These are phyloP conservation scores for Silene coronaria DNA, from an alignment of 179 eudicot species.

Conservation along the genomic window DNA sequence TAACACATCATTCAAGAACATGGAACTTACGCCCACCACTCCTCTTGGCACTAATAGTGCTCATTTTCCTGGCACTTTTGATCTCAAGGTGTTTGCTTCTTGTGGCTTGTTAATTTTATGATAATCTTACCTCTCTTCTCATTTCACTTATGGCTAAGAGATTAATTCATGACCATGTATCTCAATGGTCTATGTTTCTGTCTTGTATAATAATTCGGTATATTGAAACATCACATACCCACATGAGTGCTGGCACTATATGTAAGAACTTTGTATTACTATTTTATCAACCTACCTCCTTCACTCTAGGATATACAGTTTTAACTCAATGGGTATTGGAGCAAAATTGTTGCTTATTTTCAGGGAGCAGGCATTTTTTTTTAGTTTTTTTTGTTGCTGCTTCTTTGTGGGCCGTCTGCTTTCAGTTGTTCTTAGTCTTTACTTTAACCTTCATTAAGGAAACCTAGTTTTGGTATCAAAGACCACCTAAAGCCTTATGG, in stretches of 20 bases:
- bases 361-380: not conserved
- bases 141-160: not conserved
- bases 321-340: not conserved
- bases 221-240: not conserved
- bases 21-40: constrained; percentile 64
- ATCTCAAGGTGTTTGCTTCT: constrained; percentile 70
- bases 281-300: not conserved
- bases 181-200: not conserved
- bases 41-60: constrained; percentile 35
- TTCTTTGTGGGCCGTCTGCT: not conserved
- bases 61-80: constrained; percentile 37
- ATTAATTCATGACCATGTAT: not conserved
- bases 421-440: not conserved
- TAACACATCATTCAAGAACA: constrained; percentile 42
- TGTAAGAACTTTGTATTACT: not conserved
- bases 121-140: not conserved
- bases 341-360: not conserved
- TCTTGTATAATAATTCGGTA: not conserved
- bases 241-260: not conserved
- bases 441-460: not conserved
- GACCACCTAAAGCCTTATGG: not conserved
- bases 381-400: not conserved
- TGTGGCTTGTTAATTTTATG: constrained; percentile 16
- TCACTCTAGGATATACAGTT: not conserved
- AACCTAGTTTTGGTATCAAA: not conserved